Conservation (phyloP, 2,329 filamentous ascomycete species). For the Metarhizium album region DNA sequence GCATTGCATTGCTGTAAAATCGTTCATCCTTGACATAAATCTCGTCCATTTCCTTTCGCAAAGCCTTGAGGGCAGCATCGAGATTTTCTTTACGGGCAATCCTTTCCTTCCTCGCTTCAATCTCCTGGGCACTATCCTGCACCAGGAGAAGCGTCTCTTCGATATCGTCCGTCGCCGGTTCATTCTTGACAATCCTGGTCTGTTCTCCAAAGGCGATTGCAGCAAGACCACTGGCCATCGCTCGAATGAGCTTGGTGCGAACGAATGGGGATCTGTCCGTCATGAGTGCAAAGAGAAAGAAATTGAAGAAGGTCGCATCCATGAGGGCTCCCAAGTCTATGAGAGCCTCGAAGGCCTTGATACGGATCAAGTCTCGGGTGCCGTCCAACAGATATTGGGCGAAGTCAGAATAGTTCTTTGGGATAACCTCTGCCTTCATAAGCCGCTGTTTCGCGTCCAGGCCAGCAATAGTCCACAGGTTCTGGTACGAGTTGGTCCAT, state of each 20-base stretch:
- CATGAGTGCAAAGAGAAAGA: conserved; percentile 47
- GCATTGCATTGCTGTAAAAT: conserved; percentile 31
- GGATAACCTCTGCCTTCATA: conserved; percentile 55
- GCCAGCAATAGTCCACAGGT: conserved; percentile 53
- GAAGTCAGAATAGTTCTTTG: conserved; percentile 42
- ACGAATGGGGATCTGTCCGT: conserved; percentile 55
- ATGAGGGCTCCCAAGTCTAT: conserved; percentile 52
- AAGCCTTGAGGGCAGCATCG: conserved; percentile 38
- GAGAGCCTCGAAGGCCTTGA: conserved; percentile 55
- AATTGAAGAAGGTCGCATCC: conserved; percentile 41
- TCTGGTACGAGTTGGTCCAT: conserved; percentile 58
- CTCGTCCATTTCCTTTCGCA: conserved; percentile 33
- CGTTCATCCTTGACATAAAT: conserved; percentile 27
- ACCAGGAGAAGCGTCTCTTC: conserved; percentile 28
- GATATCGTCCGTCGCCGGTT: conserved; percentile 24
- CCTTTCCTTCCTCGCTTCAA: conserved; percentile 50
- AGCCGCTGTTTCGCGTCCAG: conserved; percentile 50
- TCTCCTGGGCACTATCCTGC: conserved; percentile 34
- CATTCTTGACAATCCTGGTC: conserved; percentile 31
- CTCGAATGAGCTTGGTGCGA: conserved; percentile 47
- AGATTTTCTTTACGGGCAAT: conserved; percentile 56
- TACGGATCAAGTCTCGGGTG: conserved; percentile 50
- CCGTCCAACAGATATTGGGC: conserved; percentile 55
- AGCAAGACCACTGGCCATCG: conserved; percentile 48
- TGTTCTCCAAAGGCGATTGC: conserved; percentile 54